Conservation (phyloP, 1,284 basidiomycete genomes). For the Irpex lacteus region DNA sequence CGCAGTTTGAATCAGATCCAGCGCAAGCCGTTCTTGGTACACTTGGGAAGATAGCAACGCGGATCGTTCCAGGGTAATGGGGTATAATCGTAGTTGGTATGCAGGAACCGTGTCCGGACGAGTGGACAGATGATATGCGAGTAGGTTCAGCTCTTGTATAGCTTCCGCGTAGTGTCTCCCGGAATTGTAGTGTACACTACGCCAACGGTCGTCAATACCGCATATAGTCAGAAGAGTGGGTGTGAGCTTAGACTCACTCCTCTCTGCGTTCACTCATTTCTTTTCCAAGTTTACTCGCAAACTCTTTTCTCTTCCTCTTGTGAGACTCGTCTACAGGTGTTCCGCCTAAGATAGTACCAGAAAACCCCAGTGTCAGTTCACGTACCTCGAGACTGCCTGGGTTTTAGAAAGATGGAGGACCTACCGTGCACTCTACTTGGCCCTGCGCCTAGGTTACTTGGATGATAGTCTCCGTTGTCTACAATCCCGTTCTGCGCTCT, state of each 20-base stretch:
- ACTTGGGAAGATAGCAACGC: conserved; percentile 63
- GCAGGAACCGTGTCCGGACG: conserved; percentile 60
- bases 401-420: conserved; percentile 8
- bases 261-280: conserved; percentile 70
- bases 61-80: conserved; percentile 70
- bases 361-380: conserved; percentile 3
- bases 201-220: conserved; percentile 4
- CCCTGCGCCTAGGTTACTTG: conserved; percentile 35
- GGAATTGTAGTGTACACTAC: conserved; percentile 32
- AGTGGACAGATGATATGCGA: conserved; percentile 57
- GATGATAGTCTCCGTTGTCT: conserved; percentile 22
- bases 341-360: conserved; percentile 9
- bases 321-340: conserved; percentile 38
- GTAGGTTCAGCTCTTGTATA: conserved; percentile 51
- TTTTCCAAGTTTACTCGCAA: conserved; percentile 64
- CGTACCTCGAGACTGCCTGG: neutral
- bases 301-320: conserved; percentile 62
- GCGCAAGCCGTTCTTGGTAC: conserved; percentile 60
- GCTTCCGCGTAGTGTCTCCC: conserved; percentile 52
- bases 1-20: conserved; percentile 60
- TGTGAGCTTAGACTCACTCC: conserved; percentile 44
- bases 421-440: conserved; percentile 41
- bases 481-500: conserved; percentile 24
- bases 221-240: conserved; percentile 5
- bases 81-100: conserved; percentile 69